Base-by-base conservation (phyloP, 305 asterid species). In the Coffea humblotiana region DNA sequence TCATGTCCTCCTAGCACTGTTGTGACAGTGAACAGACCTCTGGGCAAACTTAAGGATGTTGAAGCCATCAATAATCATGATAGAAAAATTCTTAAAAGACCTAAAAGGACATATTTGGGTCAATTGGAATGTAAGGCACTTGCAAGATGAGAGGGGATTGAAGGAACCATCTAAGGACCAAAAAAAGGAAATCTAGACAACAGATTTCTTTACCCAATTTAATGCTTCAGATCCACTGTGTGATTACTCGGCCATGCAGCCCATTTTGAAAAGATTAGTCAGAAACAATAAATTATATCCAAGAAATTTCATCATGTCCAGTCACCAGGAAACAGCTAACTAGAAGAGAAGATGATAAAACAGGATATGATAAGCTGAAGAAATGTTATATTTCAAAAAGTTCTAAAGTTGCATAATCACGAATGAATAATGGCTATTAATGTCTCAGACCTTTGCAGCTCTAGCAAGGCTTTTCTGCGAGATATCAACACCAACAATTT, bases 401-500 rank as follows among this genome's bases (percentile, higher is more conserved):
- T 67, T 58, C 14, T 70, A 32, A 51, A 47, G 35, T 65, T 78
- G 40, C 73, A 61, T 51, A 65, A 67, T 27, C 45, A 68, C 75
- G 6, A 63, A 56, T 23, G 61, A 73, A 71, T 19, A 71, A 71
- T 23, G 74, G 79, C 68, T 67, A 73, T 7, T 43, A 81, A 43
- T 65, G 82, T 75, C 79, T 78, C 87, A 66, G 69, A 95, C 99
- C 97, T 94, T 95, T 72, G 99, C 99, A 64, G 99, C 97, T 79
- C 92, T 92, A 51, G 97, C 89, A 80, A 95, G 99, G 83, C 89
- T 77, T 84, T 87, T 90, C 79, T 11, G 79, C 18, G 99, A 94
- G 85, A 95, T 84, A 86, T 95, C 98, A 81, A 95, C 97, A 51
- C 98, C 99, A 54, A 83, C 95, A 79, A 94, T 87, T 83, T 87